Evolutionary conservation across 441 rosid species (phyloP), one percentile per base, ranked within the genome.

Genomic region (Omphalea diandra): DNA sequence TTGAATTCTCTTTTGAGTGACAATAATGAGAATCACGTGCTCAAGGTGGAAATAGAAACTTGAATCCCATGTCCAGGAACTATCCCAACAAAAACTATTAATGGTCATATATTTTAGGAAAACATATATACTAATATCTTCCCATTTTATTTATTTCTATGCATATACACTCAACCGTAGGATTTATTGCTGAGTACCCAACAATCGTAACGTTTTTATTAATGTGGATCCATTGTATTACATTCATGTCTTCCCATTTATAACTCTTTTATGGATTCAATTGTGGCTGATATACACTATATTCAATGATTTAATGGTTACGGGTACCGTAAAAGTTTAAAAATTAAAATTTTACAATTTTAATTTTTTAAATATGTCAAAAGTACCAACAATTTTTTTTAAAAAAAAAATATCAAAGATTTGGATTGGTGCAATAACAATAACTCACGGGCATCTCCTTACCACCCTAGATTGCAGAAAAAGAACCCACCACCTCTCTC

Each of bases 401-500:
- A 18, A 41, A 62, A 5, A 1, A 26, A 41, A 27, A 49, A 49
- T n/a, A n/a, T n/a, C n/a, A n/a, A n/a, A n/a, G 6, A 49, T 3
- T 49, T n/a, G 29, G 55, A 22, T 27, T 11, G 46, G 49, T 79
- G 81, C 78, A 75, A 69, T 79, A 66, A 81, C 76, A 67, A 74
- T 67, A 78, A 79, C 65, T 89, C 95, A 89, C 95, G 95, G 80
- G 81, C 87, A 80, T 85, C 83, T 65, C 70, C 80, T 62, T 64
- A 65, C 29, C 76, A n/a, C n/a, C n/a, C n/a, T n/a, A n/a, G n/a
- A n/a, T 40, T 71, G 59, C 68, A 18, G 49, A 46, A 41, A 65
- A 69, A n/a, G n/a, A n/a, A n/a, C 40, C 67, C 83, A 77, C 22
- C 69, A 46, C 52, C 49, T 55, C 44, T 38, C n/a, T n/a, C n/a